A percentile compares a stretch with the other conserved stretches of the same genome.
These are phyloP conservation scores for Zymoseptoria brevis DNA, from an alignment of 2,329 filamentous ascomycete genomes.

Conservation along the genomic window DNA sequence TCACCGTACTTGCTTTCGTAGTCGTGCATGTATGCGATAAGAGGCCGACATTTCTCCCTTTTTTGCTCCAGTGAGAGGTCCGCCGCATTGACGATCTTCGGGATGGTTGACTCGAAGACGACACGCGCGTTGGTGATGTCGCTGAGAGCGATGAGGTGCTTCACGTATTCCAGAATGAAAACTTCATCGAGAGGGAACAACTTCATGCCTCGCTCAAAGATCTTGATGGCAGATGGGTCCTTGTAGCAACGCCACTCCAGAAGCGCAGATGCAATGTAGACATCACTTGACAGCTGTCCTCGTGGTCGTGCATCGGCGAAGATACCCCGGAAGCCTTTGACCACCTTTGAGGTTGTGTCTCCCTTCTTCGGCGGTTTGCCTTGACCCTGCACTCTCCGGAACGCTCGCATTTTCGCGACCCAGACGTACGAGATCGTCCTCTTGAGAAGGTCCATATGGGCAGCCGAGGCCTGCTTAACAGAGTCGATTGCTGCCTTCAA, in stretches of 20 bases:
- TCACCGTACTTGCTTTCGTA: conserved; percentile 95
- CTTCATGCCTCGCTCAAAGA: conserved; percentile 88
- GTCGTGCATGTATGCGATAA: conserved; percentile 88
- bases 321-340: conserved; percentile 67
- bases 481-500: conserved; percentile 49
- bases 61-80: conserved; percentile 49
- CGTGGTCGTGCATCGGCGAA: conserved; percentile 82
- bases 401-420: conserved; percentile 89
- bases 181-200: conserved; percentile 89
- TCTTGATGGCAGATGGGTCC: conserved; percentile 83
- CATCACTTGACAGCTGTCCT: conserved; percentile 84
- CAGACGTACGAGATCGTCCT: conserved; percentile 85
- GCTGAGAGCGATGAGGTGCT: conserved; percentile 84
- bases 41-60: conserved; percentile 61
- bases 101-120: conserved; percentile 91
- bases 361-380: conserved; percentile 47
- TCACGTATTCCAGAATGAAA: conserved; percentile 92
- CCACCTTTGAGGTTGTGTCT: conserved; percentile 5
- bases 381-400: conserved; percentile 86
- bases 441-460: conserved; percentile 67
- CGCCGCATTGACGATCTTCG: conserved; percentile 56
- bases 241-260: conserved; percentile 96
- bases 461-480: conserved; percentile 57
- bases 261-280: conserved; percentile 86
- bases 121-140: conserved; percentile 87